These are phyloP conservation scores for Paraphoma chrysanthemicola DNA, from an alignment of 2,329 filamentous ascomycete genomes.

Conservation along the genomic window DNA sequence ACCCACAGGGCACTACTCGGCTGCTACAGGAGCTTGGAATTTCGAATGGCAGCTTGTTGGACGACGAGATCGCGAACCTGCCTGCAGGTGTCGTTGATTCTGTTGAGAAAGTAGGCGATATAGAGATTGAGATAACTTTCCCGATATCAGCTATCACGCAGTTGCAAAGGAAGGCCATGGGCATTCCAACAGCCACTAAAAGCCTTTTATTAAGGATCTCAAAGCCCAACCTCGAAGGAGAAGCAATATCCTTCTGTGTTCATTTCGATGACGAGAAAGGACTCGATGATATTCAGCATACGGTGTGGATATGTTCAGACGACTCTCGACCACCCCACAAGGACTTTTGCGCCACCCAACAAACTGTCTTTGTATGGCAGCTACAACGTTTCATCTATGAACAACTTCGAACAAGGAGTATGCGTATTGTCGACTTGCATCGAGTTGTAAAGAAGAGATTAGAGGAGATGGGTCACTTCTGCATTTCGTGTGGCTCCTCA, in stretches of 20 bases:
- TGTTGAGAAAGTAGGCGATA: constrained; percentile 31
- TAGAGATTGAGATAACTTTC: constrained; percentile 40
- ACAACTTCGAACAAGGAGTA: constrained; percentile 10
- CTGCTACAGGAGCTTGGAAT: constrained; percentile 33
- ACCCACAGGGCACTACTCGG: constrained; percentile 33
- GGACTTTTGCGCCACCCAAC: constrained; percentile 23
- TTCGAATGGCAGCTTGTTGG: constrained; percentile 28
- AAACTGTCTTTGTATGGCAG: constrained; percentile 32
- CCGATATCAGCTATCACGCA: constrained; percentile 27
- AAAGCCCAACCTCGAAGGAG: constrained; percentile 9
- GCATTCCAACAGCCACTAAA: constrained; percentile 25
- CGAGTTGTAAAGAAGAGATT: constrained; percentile 15
- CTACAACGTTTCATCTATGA: constrained; percentile 27
- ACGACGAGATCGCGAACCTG: constrained; percentile 34
- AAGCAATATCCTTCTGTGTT: constrained; percentile 32
- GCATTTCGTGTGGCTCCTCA: constrained; percentile 31
- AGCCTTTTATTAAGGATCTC: constrained; percentile 33
- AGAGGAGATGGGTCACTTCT: constrained; percentile 16
- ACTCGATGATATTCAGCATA: constrained; percentile 20
- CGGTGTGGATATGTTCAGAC: constrained; percentile 22
- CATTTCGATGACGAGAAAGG: constrained; percentile 34
- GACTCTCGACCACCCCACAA: constrained; percentile 17
- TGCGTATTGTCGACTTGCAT: constrained; percentile 24
- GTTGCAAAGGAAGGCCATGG: constrained; percentile 35
- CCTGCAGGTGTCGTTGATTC: constrained; percentile 28